Conservation (phyloP, 2,329 filamentous ascomycete species). For the Ascochyta koolunga region DNA sequence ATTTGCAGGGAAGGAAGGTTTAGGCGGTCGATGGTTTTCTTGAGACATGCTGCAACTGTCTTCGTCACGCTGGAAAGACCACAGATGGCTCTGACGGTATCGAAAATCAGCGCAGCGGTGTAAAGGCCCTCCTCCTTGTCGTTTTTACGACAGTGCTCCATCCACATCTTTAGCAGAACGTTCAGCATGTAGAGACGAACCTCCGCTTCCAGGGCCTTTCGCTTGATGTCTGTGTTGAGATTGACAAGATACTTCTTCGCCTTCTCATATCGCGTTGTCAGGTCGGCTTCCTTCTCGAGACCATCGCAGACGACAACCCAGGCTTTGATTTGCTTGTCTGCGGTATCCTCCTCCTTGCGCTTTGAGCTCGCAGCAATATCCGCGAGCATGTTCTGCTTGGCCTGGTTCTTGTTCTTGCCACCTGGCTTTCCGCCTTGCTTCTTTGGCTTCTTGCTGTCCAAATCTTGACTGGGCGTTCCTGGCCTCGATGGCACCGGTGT, state of each 20-base stretch:
- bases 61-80: slow-evolving; percentile 37
- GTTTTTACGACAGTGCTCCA: slow-evolving; percentile 39
- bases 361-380: slow-evolving; percentile 51
- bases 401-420: slow-evolving; percentile 40
- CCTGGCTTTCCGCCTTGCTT: slow-evolving; percentile 31
- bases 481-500: slow-evolving; percentile 14
- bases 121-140: slow-evolving; percentile 38
- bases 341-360: slow-evolving; percentile 50
- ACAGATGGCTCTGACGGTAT: slow-evolving; percentile 36
- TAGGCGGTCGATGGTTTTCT: slow-evolving; percentile 48
- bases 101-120: slow-evolving; percentile 43
- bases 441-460: slow-evolving; percentile 27
- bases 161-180: slow-evolving; percentile 57
- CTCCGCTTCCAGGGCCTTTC: slow-evolving; percentile 52
- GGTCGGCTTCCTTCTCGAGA: slow-evolving; percentile 54
- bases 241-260: slow-evolving; percentile 56
- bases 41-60: slow-evolving; percentile 39
- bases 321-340: slow-evolving; percentile 50
- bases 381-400: slow-evolving; percentile 53
- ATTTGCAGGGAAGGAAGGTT: slow-evolving; percentile 47
- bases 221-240: slow-evolving; percentile 49
- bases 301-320: slow-evolving; percentile 56
- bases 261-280: slow-evolving; percentile 56
- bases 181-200: slow-evolving; percentile 58
- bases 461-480: slow-evolving; percentile 14